phyloP scores from a whole-genome alignment of 1,284 basidiomycete species.

The Ustilago curta region DNA sequence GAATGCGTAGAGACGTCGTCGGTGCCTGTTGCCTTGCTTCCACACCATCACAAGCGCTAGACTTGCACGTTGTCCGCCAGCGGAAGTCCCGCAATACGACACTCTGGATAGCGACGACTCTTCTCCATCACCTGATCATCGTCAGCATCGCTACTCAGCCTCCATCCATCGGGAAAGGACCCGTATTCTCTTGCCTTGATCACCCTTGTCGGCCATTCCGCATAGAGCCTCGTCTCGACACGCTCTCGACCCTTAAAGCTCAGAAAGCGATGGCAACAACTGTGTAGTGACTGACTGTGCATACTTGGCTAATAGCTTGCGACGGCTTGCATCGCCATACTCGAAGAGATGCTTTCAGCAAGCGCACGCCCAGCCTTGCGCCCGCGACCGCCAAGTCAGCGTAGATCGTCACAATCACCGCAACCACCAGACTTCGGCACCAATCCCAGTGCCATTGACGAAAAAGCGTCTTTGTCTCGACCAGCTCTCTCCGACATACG shows the following conservation, averaged over 20 bases:
- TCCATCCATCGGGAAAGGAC: no score
- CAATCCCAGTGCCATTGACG: neutral
- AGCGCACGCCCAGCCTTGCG: slow-evolving; percentile 2
- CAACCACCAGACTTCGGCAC: slow-evolving; percentile 6
- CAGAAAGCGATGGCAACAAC: slow-evolving; percentile 2
- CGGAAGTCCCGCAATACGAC: neutral
- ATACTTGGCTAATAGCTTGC: neutral
- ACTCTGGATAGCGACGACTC: neutral
- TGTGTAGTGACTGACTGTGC: neutral
- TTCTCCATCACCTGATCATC: neutral
- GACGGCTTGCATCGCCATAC: neutral
- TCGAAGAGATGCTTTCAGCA: slow-evolving; percentile 9
- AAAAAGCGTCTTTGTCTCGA: neutral
- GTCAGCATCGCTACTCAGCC: neutral
- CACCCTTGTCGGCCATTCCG: neutral
- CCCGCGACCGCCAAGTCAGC: slow-evolving; percentile 16
- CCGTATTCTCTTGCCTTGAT: neutral
- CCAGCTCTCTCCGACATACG: slow-evolving; percentile 18
- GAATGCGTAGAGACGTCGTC: neutral
- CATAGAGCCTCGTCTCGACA: neutral
- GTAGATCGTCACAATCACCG: slow-evolving; percentile 3
- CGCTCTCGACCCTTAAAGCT: neutral
- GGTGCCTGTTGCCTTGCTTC: neutral
- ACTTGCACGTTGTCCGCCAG: neutral
- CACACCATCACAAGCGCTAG: neutral